Conservation (phyloP, 306 rosid species). For the Rosa lucieae region DNA sequence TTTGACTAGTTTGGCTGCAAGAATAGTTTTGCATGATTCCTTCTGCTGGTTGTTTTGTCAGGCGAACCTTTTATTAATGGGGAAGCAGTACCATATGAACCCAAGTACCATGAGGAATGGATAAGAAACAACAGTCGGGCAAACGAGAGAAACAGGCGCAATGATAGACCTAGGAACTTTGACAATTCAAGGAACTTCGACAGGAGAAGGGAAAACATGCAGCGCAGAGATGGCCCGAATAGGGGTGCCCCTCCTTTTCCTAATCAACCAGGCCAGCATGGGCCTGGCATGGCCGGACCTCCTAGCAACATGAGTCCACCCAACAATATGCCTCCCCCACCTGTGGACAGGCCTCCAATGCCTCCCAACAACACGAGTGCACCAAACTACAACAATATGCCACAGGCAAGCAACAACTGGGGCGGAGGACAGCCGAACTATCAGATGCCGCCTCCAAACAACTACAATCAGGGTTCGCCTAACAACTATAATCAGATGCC, state of each 20-base stretch:
- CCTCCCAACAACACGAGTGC: conserved; percentile 19
- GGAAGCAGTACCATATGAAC: conserved; percentile 88
- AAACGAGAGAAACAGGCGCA: conserved; percentile 91
- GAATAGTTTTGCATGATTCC: not conserved
- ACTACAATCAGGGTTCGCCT: conserved; percentile 9
- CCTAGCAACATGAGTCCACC: conserved; percentile 15
- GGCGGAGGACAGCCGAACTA: conserved; percentile 23
- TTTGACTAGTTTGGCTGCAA: not conserved
- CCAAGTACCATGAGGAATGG: conserved; percentile 93
- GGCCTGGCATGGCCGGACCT: conserved; percentile 39
- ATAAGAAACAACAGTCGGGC: conserved; percentile 87
- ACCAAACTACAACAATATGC: conserved; percentile 17
- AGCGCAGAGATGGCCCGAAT: conserved; percentile 58
- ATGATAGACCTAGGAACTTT: conserved; percentile 77
- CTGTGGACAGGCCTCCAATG: not conserved
- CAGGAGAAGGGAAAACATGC: conserved; percentile 78
- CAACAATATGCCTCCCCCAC: conserved; percentile 10
- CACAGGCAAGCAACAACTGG: conserved; percentile 26
- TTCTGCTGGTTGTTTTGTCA: conserved; percentile 32
- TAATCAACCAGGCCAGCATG: conserved; percentile 30
- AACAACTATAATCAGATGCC: conserved; percentile 25
- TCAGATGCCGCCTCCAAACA: conserved; percentile 17
- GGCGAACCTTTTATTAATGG: conserved; percentile 97
- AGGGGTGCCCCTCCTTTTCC: conserved; percentile 44
- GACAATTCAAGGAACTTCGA: conserved; percentile 90